Percentiles rank a stretch among this genome's conserved stretches.
These are phyloP conservation scores for Andrographis paniculata DNA, from an alignment of 305 asterid species.

Conservation along the genomic window DNA sequence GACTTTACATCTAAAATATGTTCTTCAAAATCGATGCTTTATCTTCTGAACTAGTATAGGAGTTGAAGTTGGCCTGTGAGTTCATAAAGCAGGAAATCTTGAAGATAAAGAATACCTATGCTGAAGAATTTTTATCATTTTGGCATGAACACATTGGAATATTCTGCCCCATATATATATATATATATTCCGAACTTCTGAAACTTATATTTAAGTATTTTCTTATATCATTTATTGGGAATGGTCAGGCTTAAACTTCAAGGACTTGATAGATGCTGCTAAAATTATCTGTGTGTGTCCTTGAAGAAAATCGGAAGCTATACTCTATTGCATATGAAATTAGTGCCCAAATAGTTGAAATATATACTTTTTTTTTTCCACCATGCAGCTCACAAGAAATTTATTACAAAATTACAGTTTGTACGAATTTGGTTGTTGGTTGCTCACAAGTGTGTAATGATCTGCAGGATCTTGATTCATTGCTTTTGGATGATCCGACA, in stretches of 20 bases:
- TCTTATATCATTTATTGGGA: conserved; percentile 14
- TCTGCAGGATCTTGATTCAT: too few relatives aligned
- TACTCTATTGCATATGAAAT: too few relatives aligned
- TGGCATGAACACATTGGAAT: conserved; percentile 28
- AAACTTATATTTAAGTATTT: conserved; percentile 7
- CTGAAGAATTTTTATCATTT: conserved; percentile 58
- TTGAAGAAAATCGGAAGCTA: conserved; percentile 76
- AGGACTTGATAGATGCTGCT: conserved; percentile 69
- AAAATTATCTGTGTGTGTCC: conserved; percentile 67
- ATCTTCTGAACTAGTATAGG: conserved; percentile 35
- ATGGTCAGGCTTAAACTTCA: conserved; percentile 55
- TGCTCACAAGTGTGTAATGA: too few relatives aligned
- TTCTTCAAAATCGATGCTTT: conserved; percentile 6
- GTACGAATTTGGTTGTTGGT: too few relatives aligned
- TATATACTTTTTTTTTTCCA: too few relatives aligned
- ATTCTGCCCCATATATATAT: too few relatives aligned
- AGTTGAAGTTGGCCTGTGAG: conserved; percentile 52
- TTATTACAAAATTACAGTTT: too few relatives aligned
- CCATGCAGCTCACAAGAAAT: too few relatives aligned
- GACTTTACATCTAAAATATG: conserved; percentile 16
- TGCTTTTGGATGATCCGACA: too few relatives aligned
- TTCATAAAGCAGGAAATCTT: conserved; percentile 64
- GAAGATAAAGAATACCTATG: conserved; percentile 44
- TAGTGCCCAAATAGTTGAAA: too few relatives aligned
- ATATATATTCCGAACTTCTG: conserved; percentile 12